A percentile compares a stretch with the other conserved stretches of the same genome.
These are phyloP conservation scores for Collybia sordida DNA, from an alignment of 768 basidiomycete genomes.

Conservation along the genomic window DNA sequence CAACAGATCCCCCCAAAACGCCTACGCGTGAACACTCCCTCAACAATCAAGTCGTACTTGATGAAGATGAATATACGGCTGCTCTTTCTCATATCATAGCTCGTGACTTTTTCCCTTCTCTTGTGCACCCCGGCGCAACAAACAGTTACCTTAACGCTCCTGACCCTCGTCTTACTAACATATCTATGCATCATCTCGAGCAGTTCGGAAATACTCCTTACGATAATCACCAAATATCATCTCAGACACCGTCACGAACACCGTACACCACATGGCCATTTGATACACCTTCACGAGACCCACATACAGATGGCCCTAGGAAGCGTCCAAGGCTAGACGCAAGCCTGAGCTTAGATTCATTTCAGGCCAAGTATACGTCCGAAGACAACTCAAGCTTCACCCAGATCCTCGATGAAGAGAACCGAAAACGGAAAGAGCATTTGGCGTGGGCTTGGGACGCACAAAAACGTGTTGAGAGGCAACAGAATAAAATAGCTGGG, in stretches of 20 bases:
- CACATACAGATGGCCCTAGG: constrained; percentile 40
- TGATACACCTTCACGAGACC: constrained; percentile 65
- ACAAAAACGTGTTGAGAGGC: constrained; percentile 74
- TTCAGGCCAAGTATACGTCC: constrained; percentile 91
- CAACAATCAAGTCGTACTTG: constrained; percentile 69
- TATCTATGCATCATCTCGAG: constrained; percentile 73
- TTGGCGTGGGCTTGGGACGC: constrained; percentile 96
- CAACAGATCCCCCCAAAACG: constrained; percentile 17
- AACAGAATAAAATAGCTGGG: constrained; percentile 64
- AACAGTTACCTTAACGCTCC: constrained; percentile 85
- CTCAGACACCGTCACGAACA: constrained; percentile 58
- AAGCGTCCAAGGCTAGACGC: constrained; percentile 64
- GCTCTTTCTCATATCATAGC: constrained; percentile 91
- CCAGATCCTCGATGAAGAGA: constrained; percentile 88
- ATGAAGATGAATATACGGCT: constrained; percentile 94
- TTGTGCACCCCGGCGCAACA: constrained; percentile 85
- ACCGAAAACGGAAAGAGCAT: constrained; percentile 72
- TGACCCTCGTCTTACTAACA: constrained; percentile 71
- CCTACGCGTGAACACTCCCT: constrained; percentile 52
- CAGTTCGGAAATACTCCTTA: constrained; percentile 56
- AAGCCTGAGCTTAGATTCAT: constrained; percentile 72
- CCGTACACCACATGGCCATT: constrained; percentile 59
- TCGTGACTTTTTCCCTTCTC: constrained; percentile 96
- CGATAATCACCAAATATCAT: constrained; percentile 26
- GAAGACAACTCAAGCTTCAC: constrained; percentile 98